Base-by-base conservation (phyloP, 176 grass and related monocot species). In the Hordeum marinum region DNA sequence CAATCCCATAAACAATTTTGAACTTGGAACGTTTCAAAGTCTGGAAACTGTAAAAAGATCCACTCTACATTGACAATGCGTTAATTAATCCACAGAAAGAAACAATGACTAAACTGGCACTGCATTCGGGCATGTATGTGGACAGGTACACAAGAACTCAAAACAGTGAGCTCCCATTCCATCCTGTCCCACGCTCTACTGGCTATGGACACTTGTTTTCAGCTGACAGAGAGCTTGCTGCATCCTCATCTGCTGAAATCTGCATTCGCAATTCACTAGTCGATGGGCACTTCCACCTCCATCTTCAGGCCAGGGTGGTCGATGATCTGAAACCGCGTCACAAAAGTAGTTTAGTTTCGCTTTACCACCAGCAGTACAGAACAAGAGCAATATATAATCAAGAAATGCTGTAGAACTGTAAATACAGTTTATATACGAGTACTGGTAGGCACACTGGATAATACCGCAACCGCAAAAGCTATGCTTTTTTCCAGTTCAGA, bases 231-330 rank as follows among this genome's bases (percentile, higher is more conserved):
- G 31, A 42, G 24, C 14, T 73, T 14, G 31, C 34, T 75, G 57
- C 35, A 68, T 46, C 37, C 66, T 6, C 10, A 15, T 65, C 57
- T 68, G 17, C 15, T 9, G 3, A 54, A 39, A 20, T 9, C 15
- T 17, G 27, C 7, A 48, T 6, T 8, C 24, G 0, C 4, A 4
- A 8, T 52, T 9, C 45, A 34, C 48, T 34, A 75, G 21, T 75
- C 72, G 45, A 75, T 75, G 2, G 45, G 72, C 9, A 75, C 72
- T 31, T 75, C 72, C 72, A 75, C 72, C 45, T 75, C 72, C 72
- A 75, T 75, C 45, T 75, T 75, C 72, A 54, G 26, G 45, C 72
- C 72, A 75, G 72, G 45, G 26, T 75, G 72, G 26, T 34, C 72
- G 15, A 75, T 75, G 72, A 75, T 54, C 72, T 75, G 72, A 54